Base-by-base conservation (phyloP, 129 eudicot species). In the Erigeron canadensis region DNA sequence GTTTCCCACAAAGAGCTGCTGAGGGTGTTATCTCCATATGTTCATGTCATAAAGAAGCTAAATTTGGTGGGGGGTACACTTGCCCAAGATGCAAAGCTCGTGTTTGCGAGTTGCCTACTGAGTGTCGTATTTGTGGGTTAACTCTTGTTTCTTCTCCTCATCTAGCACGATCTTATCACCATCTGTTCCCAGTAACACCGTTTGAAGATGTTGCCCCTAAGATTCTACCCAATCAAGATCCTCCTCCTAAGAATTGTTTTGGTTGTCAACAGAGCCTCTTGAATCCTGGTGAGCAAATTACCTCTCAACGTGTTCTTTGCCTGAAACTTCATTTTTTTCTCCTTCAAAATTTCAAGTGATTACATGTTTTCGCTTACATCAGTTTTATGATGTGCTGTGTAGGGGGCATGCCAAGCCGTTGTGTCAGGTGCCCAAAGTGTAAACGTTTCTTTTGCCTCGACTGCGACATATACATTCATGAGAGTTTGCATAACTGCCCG, bases 71-170 rank as follows among this genome's bases (percentile, higher is more conserved):
- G 67, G 99, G 99, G 53, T 94, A 94, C 77, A 94, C 88, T 75
- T 94, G 99, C 87, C 99, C 99, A 42, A 89, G 99, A 79, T 94
- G 99, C 81, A 94, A 94, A 79, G 97, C 96, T 6, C 95, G 99
- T 18, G 89, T 94, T 13, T 94, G 99, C 65, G 97, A 94, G 79
- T 74, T 94, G 70, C 99, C 99, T 51, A 90, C 97, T 1, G 97
- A 90, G 53, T 94, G 99, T 58, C 86, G 95, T 54, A 90, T 94
- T 43, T 94, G 99, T 81, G 99, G 99, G 53, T 77, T 94, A 78
- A 94, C 99, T 41, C 99, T 94, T 41, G 96, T 94, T 77, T 94
- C 99, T 41, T 94, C 99, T n/a, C 97, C 97, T 8, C 99, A 89
- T 81, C 70, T 94, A 75, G 99, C 99, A 44, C 81, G 99, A 76